Percentiles rank a stretch among this genome's conserved stretches.
Conservation (phyloP, 805 yeast genomes). For the Metschnikowia vanudenii region DNA sequence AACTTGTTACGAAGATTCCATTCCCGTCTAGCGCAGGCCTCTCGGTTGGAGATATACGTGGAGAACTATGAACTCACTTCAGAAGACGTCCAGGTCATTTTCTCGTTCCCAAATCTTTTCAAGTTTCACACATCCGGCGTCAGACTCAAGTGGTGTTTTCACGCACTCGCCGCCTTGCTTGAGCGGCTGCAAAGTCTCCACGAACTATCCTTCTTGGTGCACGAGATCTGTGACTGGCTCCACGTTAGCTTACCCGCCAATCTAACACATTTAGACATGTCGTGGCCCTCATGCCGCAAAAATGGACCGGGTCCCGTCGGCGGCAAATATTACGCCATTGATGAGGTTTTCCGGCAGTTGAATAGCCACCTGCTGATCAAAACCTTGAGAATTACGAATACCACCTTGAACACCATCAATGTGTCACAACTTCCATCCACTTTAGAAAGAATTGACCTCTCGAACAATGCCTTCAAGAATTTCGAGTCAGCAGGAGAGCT, state of each 20-base stretch:
- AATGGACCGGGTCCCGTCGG: too few species aligned
- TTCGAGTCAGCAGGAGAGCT: slow-evolving; percentile 10
- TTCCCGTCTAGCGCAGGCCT: slow-evolving; percentile 16
- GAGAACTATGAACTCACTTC: slow-evolving; percentile 27
- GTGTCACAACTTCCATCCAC: slow-evolving; percentile 28
- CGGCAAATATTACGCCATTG: too few species aligned
- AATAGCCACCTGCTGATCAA: too few species aligned
- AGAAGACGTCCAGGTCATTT: slow-evolving; percentile 23
- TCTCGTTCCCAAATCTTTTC: slow-evolving; percentile 26
- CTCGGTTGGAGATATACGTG: slow-evolving; percentile 27
- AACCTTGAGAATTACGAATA: too few species aligned
- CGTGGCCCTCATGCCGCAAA: slow-evolving; percentile 37
- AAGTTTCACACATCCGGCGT: slow-evolving; percentile 31
- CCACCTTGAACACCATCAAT: slow-evolving; percentile 12
- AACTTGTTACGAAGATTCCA: slow-evolving; percentile 24
- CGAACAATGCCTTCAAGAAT: slow-evolving; percentile 22
- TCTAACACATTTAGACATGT: slow-evolving; percentile 31
- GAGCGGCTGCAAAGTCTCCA: slow-evolving; percentile 17
- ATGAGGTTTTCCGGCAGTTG: too few species aligned
- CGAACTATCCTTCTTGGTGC: slow-evolving; percentile 35
- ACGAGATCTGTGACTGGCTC: slow-evolving; percentile 31
- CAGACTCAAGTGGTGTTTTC: slow-evolving; percentile 16
- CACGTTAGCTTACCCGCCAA: slow-evolving; percentile 25
- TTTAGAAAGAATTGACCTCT: slow-evolving; percentile 31
- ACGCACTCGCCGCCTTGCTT: slow-evolving; percentile 8